Conservation (phyloP, 176 grass and related monocot species). For the Phragmites australis region DNA sequence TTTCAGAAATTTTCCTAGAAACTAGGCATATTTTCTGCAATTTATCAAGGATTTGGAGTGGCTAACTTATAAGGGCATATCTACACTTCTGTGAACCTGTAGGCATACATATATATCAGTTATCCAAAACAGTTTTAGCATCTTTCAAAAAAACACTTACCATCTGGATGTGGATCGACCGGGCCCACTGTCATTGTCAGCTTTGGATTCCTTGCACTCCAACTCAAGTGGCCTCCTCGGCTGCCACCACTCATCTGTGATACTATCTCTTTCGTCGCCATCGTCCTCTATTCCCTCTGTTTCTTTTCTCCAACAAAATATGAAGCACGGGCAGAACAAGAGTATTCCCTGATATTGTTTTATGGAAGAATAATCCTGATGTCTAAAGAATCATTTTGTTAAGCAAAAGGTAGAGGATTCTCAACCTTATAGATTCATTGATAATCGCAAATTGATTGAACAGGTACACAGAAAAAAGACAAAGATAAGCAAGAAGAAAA, state of each 20-base stretch:
- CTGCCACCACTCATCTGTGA: neutral
- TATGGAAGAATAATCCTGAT: too few species aligned
- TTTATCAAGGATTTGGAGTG: neutral
- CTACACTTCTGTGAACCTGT: neutral
- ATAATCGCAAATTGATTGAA: too few species aligned
- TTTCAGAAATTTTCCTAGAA: neutral
- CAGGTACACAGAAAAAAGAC: too few species aligned
- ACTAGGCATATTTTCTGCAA: neutral
- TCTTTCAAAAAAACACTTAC: neutral
- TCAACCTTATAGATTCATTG: too few species aligned
- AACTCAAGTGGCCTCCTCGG: neutral
- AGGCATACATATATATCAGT: neutral
- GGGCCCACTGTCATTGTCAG: constrained; percentile 4
- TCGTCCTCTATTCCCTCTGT: neutral
- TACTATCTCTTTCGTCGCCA: neutral
- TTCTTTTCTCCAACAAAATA: neutral
- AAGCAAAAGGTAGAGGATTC: too few species aligned
- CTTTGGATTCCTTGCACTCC: neutral
- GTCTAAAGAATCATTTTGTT: too few species aligned
- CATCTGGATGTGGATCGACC: neutral
- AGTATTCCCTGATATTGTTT: neutral
- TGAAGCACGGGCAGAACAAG: neutral
- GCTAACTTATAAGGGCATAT: neutral
- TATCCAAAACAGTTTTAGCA: neutral
- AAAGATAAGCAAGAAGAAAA: too few species aligned